Evolutionary conservation across 495 filamentous ascomycete species (phyloP), one percentile per base, ranked within the genome.

Genomic region (Delitschia confertaspora): DNA sequence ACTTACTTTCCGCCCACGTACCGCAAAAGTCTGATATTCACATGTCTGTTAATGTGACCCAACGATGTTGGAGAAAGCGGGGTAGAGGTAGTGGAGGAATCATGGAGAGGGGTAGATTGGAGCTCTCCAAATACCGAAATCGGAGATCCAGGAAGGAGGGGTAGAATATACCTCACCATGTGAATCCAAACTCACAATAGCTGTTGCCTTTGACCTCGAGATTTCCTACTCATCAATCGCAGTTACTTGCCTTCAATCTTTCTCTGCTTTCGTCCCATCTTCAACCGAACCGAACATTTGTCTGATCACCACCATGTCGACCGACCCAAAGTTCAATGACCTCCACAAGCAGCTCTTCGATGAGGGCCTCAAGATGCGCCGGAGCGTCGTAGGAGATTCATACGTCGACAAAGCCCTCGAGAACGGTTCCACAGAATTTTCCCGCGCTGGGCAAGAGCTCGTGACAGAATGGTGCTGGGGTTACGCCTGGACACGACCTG

Each of bases 401-500:
- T 72, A 74, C 38, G 74, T 78, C 23, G 63, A 74, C 41, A 49
- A 57, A 3, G 60, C 71, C 14, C 63, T 72, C 17, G 62, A 55
- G 6, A 65, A 65, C 41, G 69, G 56, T 31, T 47, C 62, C 16
- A 67, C 63, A 31, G 64, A 65, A 23, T 79, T 76, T 56, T 57
- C 68, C 1, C 51, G 57, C 27, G 68, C 73, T 1, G 67, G 68
- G 44, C 74, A 79, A 46, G 67, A 76, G 42, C 60, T 71, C 20
- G 68, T 74, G 10, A 74, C 71, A 3, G 71, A 74, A 50, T 61
- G 58, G 47, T 74, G 69, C 61, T 78, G 73, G 73, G 74, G 73
- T 19, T 59, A 64, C 31, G 57, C 70, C 9, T 77, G 73, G 74
- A 66, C 68, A 6, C 70, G 74, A 7, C 70, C 71, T 0, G 75